Percentiles rank a stretch among this genome's conserved stretches.
These are phyloP conservation scores for Arthrobotrys sinensis DNA, from an alignment of 2,329 filamentous ascomycete genomes.

Conservation along the genomic window DNA sequence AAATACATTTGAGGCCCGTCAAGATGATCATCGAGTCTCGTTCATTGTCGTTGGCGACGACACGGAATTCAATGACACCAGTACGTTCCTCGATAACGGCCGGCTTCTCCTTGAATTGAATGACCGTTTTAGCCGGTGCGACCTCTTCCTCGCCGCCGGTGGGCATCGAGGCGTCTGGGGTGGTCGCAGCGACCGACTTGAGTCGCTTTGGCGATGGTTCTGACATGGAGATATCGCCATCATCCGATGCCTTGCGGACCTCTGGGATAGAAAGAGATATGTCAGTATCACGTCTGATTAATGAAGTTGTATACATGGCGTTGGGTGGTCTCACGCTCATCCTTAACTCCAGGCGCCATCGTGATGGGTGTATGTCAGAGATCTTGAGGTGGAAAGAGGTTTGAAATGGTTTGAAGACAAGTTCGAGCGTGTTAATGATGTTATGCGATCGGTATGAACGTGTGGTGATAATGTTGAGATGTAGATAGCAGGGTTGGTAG, in stretches of 20 bases:
- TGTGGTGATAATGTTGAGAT: background rate
- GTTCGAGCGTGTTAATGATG: background rate
- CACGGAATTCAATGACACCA: conserved; percentile 95
- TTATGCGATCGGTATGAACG: background rate
- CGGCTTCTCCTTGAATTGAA: conserved; percentile 71
- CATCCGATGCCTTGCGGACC: conserved; percentile 53
- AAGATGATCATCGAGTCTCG: conserved; percentile 93
- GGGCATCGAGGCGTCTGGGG: conserved; percentile 41
- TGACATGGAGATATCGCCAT: conserved; percentile 58
- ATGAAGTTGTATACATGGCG: background rate
- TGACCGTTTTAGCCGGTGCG: conserved; percentile 52
- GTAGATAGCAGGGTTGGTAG: background rate
- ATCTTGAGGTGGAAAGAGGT: background rate
- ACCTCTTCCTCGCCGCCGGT: conserved; percentile 48
- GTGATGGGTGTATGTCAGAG: background rate
- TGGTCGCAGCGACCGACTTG: conserved; percentile 55
- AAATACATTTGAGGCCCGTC: conserved; percentile 96
- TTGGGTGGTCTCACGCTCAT: conserved; percentile 44
- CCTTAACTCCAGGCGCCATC: conserved; percentile 57
- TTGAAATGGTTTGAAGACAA: background rate
- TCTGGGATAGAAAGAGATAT: conserved; percentile 10
- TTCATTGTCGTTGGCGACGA: conserved; percentile 95
- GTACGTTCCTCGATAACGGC: conserved; percentile 93
- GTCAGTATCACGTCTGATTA: conserved; percentile 6
- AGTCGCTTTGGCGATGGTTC: conserved; percentile 58